phyloP scores from a whole-genome alignment of 176 grass and related monocot species.

The Echinochloa phyllopogon region DNA sequence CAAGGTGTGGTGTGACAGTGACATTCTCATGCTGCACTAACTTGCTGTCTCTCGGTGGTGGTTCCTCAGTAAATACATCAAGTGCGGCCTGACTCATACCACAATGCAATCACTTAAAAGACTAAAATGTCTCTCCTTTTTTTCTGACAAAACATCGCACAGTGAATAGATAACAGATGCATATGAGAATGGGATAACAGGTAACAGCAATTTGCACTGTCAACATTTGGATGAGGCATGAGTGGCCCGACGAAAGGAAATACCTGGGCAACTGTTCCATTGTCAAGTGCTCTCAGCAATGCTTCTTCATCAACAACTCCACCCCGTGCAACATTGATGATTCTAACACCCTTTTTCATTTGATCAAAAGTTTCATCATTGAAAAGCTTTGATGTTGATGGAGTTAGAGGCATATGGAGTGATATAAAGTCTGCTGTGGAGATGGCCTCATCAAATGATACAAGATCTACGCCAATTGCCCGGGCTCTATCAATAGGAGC shows the following conservation, averaged over 20 bases:
- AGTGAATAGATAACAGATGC: constrained; percentile 6
- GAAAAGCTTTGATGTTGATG: constrained; percentile 73
- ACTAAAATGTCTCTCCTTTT: constrained; percentile 8
- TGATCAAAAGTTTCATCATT: constrained; percentile 82
- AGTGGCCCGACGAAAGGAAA: background rate
- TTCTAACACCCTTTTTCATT: constrained; percentile 76
- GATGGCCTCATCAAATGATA: constrained; percentile 86
- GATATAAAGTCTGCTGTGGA: constrained; percentile 89
- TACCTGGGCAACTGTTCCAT: constrained; percentile 87
- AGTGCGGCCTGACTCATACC: constrained; percentile 73
- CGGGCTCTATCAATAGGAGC: constrained; percentile 78
- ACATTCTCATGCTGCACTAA: constrained; percentile 93
- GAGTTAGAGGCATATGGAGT: constrained; percentile 89
- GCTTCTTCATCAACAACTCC: constrained; percentile 91
- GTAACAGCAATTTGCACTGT: background rate
- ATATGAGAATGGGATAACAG: background rate
- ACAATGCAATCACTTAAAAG: constrained; percentile 44
- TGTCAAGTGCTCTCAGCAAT: constrained; percentile 80
- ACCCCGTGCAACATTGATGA: constrained; percentile 96
- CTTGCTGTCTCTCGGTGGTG: constrained; percentile 69
- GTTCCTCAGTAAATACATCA: constrained; percentile 92
- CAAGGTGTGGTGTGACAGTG: constrained; percentile 84
- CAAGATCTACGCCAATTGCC: constrained; percentile 81
- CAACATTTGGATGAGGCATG: background rate
- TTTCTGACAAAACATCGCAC: constrained; percentile 27